Evolutionary conservation across 1,139 yeast species (phyloP), one percentile per base, ranked within the genome.

Genomic region (Fermentozyma sake): DNA sequence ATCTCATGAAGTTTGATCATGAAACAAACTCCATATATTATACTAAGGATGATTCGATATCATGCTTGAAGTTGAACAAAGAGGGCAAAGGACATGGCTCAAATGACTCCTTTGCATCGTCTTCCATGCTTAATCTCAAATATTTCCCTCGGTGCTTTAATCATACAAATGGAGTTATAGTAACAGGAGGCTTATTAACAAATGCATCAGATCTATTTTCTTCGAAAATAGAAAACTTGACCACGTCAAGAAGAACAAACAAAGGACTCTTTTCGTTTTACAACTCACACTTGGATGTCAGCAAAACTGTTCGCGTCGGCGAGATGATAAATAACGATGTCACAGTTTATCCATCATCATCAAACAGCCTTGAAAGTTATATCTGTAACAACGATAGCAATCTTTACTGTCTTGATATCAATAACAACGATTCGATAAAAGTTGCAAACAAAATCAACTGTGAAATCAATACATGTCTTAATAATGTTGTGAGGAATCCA

Each of bases 241-340:
- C 18, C 7, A 12, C 28, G 32, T 34, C 39, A 47, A 38, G 37
- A 36, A 52, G 52, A 28, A 52, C 52, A 23, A 47, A 52, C 55
- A 73, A 72, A 43, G 95, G 91, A 1, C 65, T 77, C 27, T 71
- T 80, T 38, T 76, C 82, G 3, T 60, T 80, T 28, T 66, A 69
- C 45, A 72, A 71, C 39, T 66, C 68, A 11, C 58, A 61, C 10
- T 64, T 74, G 3, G 67, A 67, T n/a, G 47, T 51, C 5, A 50
- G 65, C 7, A 55, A 65, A 26, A 72, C 81, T 1, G 68, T 72
- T 16, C 73, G 72, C 28, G 55, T 86, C 23, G 96, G 96, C 0
- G 83, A 81, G 26, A 75, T 79, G 60, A 85, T 87, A 43, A 86
- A 86, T 53, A 87, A 87, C 53, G 76, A 85, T 27, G 93, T 86